Conservation (phyloP, 495 filamentous ascomycete genomes). For the Daldinia decipiens region DNA sequence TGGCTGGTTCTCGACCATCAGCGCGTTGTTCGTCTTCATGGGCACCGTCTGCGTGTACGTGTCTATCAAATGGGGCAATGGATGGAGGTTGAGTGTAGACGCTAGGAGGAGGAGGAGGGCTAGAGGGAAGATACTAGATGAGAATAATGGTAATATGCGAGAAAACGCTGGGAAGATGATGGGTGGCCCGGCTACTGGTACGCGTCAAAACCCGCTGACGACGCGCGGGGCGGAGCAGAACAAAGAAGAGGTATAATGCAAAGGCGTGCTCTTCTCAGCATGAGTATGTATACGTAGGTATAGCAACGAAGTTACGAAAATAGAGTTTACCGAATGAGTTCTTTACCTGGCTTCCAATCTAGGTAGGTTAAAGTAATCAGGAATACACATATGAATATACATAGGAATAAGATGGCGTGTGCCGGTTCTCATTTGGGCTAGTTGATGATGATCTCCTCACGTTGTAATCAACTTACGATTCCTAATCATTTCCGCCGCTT, state of each 20-base stretch:
- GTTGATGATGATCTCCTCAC: neutral
- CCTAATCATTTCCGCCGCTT: neutral
- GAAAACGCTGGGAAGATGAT: conserved; percentile 2
- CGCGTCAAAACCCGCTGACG: conserved; percentile 29
- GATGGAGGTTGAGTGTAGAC: conserved; percentile 65
- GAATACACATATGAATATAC: conserved; percentile 19
- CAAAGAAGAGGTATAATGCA: conserved; percentile 40
- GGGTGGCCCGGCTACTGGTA: conserved; percentile 12
- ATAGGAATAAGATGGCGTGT: conserved; percentile 1
- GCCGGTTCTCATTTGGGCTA: conserved; percentile 11
- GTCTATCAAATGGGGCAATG: conserved; percentile 63
- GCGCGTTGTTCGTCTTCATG: conserved; percentile 63
- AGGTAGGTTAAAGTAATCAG: conserved; percentile 17
- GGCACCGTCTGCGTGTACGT: conserved; percentile 58
- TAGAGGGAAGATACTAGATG: conserved; percentile 32
- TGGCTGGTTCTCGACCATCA: conserved; percentile 71
- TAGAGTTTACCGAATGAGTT: conserved; percentile 29
- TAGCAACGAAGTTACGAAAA: conserved; percentile 9
- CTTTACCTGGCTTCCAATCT: neutral
- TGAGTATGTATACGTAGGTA: conserved; percentile 30
- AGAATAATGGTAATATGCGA: conserved; percentile 26
- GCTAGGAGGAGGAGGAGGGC: conserved; percentile 49
- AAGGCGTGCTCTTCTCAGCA: conserved; percentile 17
- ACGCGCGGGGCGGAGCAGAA: conserved; percentile 28
- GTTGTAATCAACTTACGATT: conserved; percentile 8